A percentile compares a stretch with the other conserved stretches of the same genome.
Evolutionary conservation across 2,329 filamentous ascomycete genomes (phyloP).

Genomic region (Balansia obtecta): DNA sequence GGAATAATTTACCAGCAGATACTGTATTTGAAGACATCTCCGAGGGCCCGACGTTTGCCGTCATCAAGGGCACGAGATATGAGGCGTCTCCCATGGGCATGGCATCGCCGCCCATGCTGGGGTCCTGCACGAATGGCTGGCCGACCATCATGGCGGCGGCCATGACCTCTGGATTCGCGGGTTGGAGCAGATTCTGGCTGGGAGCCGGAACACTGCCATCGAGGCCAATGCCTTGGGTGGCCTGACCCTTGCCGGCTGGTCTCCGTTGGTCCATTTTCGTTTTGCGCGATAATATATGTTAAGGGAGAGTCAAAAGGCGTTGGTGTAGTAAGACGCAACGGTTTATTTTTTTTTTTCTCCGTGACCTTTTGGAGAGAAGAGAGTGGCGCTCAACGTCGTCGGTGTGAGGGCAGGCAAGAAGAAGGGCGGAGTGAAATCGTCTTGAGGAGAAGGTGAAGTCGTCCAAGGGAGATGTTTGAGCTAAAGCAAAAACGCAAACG

Average conservation of each 20-base stretch:
- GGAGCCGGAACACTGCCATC: constrained; percentile 5
- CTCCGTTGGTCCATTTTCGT: constrained; percentile 6
- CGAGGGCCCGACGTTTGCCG: constrained; percentile 15
- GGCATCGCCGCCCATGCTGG: constrained; percentile 11
- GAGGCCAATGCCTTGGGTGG: background rate
- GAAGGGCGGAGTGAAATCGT: too few relatives aligned
- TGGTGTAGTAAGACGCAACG: too few relatives aligned
- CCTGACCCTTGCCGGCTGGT: constrained; percentile 4
- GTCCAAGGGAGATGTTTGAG: background rate
- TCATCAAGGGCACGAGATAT: constrained; percentile 19
- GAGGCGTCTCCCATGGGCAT: constrained; percentile 16
- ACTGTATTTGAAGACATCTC: constrained; percentile 14
- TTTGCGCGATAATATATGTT: too few relatives aligned
- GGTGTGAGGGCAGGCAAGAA: background rate
- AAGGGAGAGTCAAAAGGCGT: too few relatives aligned
- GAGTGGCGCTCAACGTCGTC: background rate
- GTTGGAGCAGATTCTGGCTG: constrained; percentile 3
- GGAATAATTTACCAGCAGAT: constrained; percentile 21
- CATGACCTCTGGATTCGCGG: constrained; percentile 8
- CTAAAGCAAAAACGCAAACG: background rate
- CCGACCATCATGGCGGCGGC: constrained; percentile 12
- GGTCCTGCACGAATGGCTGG: constrained; percentile 15
- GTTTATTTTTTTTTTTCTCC: too few relatives aligned
- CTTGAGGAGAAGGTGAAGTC: too few relatives aligned
- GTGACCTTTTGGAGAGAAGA: background rate